A percentile compares a stretch with the other conserved stretches of the same genome.
These are phyloP conservation scores for Penicillium sp. DNA, from an alignment of 2,329 filamentous ascomycete genomes.

Conservation along the genomic window DNA sequence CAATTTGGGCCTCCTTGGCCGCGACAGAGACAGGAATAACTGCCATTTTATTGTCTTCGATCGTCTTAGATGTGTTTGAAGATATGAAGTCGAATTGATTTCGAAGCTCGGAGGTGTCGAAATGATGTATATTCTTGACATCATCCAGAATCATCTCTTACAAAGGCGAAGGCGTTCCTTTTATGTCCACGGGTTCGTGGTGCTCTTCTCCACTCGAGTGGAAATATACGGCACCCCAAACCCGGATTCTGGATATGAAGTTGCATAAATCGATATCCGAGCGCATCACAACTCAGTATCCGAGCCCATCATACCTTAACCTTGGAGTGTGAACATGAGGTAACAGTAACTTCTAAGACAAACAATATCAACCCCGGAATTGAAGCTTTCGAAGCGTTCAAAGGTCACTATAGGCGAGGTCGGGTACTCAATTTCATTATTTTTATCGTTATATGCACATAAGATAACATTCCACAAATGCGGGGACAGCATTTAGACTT, in stretches of 20 bases:
- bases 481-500: not conserved
- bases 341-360: too few species aligned
- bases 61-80: not conserved
- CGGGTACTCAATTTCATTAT: not conserved
- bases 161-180: not conserved
- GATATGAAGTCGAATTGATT: not conserved
- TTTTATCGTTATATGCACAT: not conserved
- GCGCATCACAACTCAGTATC: not conserved
- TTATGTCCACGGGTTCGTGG: not conserved
- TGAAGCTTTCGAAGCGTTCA: too few species aligned
- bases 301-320: not conserved
- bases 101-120: not conserved
- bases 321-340: not conserved
- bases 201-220: not conserved
- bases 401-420: not conserved
- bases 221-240: not conserved
- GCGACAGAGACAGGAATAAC: not conserved
- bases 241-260: not conserved
- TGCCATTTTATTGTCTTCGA: not conserved
- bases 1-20: not conserved
- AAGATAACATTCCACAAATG: not conserved
- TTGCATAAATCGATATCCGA: not conserved
- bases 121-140: not conserved
- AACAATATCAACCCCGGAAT: too few species aligned
- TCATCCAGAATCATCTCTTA: not conserved